Evolutionary conservation across 495 filamentous ascomycete species (phyloP).

Genomic region (Podospora pseudocomata): DNA sequence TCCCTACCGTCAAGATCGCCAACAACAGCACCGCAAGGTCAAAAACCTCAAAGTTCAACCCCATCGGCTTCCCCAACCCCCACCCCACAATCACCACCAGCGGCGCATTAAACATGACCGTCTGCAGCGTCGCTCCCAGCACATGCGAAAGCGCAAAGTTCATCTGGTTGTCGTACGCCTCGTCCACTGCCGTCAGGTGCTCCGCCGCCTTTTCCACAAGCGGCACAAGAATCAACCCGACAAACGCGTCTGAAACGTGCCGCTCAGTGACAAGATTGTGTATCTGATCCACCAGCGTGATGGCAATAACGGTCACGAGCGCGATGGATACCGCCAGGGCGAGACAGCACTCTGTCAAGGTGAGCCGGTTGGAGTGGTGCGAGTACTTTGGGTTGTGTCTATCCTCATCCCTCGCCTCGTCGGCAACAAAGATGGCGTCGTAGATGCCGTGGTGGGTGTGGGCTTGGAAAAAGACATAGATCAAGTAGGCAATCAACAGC

Average conservation of each 20-base stretch:
- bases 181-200: slow-evolving; percentile 85
- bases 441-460: slow-evolving; percentile 80
- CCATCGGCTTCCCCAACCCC: slow-evolving; percentile 68
- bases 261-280: slow-evolving; percentile 61
- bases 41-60: slow-evolving; percentile 83
- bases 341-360: slow-evolving; percentile 68
- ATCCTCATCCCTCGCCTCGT: slow-evolving; percentile 70
- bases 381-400: slow-evolving; percentile 51
- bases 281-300: slow-evolving; percentile 80
- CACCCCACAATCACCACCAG: slow-evolving; percentile 82
- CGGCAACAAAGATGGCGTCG: slow-evolving; percentile 55
- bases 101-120: slow-evolving; percentile 82
- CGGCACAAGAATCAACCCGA: slow-evolving; percentile 75
- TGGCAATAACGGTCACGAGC: slow-evolving; percentile 74
- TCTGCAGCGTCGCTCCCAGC: slow-evolving; percentile 84
- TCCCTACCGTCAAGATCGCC: slow-evolving; percentile 79
- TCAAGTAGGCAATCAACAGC: slow-evolving; percentile 72
- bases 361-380: slow-evolving; percentile 64
- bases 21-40: slow-evolving; percentile 84
- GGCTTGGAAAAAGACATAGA: slow-evolving; percentile 78
- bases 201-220: slow-evolving; percentile 90
- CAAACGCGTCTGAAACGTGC: slow-evolving; percentile 70
- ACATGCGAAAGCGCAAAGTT: slow-evolving; percentile 92
- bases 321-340: slow-evolving; percentile 64
- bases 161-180: slow-evolving; percentile 83